A percentile compares a stretch with the other conserved stretches of the same genome.
Conservation (phyloP, 2,329 filamentous ascomycete species). For the Trichoderma pleuroti region DNA sequence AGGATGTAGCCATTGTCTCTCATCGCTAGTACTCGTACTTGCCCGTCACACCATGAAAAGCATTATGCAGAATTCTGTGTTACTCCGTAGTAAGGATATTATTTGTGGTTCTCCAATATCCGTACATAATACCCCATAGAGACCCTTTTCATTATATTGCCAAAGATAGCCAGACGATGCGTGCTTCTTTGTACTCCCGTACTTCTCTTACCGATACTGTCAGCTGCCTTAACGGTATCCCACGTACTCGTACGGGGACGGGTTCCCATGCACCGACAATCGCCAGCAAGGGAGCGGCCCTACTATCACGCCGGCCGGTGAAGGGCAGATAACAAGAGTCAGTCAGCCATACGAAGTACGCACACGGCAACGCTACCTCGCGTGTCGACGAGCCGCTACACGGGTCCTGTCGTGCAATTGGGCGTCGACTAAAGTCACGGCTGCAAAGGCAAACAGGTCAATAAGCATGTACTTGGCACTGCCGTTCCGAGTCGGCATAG, state of each 20-base stretch:
- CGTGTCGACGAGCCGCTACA: background rate
- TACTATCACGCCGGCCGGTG: slow-evolving; percentile 1
- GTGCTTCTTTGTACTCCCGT: slow-evolving; percentile 11
- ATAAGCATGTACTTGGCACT: background rate
- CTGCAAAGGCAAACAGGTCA: background rate
- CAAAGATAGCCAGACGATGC: background rate
- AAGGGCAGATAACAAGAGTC: background rate
- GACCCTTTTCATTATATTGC: background rate
- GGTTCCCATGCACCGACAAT: background rate
- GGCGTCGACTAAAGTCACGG: background rate
- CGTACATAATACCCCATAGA: slow-evolving; percentile 2
- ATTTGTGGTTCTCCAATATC: background rate
- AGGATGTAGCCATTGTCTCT: background rate
- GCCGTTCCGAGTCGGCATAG: background rate
- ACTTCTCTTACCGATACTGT: slow-evolving; percentile 12
- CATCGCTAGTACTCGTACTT: background rate
- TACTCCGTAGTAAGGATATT: background rate
- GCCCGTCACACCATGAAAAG: slow-evolving; percentile 1
- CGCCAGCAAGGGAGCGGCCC: background rate
- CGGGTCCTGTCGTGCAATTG: background rate
- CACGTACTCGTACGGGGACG: background rate
- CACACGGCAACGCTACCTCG: background rate
- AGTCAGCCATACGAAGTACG: background rate
- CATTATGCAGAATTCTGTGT: background rate
- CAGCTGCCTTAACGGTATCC: background rate